Evolutionary conservation across 2,329 filamentous ascomycete species (phyloP), one percentile per base, ranked within the genome.

Genomic region (Diaporthe humulicola): DNA sequence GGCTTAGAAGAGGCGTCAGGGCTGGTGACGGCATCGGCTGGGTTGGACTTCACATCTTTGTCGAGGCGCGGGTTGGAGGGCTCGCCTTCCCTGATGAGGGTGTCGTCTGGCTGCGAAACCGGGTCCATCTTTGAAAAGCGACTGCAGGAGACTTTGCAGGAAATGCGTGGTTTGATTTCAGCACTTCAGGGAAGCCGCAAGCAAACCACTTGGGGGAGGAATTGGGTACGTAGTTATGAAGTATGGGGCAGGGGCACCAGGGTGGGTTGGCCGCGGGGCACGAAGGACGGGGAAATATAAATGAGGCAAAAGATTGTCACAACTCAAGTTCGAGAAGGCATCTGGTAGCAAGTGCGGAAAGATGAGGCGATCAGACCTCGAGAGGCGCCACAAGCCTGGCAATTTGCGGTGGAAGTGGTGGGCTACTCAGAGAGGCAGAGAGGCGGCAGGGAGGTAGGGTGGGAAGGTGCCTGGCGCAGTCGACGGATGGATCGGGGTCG

Each of bases 41-140:
- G 57, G 12, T 60, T 64, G 28, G 30, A 54, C 30, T 73, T 75
- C 22, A 61, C 71, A 30, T 75, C 74, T 8, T 71, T 25, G n/a
- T 70, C 50, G 30, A 48, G 52, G 15, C 45, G 61, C n/a, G 70
- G 28, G 38, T 73, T 67, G 9, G 60, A 38, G 9, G 61, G 54
- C 33, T 48, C 74, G 45, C 74, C 70, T 15, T 73, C 74, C 30
- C 71, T 50, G 22, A 73, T 69, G 42, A 75, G 33, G 56, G 54
- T 36, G 45, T 57, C 17, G 9, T 61, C 56, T 22, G 70, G 61
- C 36, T 73, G 74, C 19, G 56, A 50, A 19, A 48, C 42, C 9
- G 74, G 52, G 36, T 75, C 74, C 74, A 75, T 75, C 36, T 10
- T 56, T 22, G 9, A n/a, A 17, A 2, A 8, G 10, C 60, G 19